Percentiles rank a stretch among this genome's conserved stretches.
Evolutionary conservation across 2,329 filamentous ascomycete species (phyloP).

Genomic region (Fusarium chaquense): DNA sequence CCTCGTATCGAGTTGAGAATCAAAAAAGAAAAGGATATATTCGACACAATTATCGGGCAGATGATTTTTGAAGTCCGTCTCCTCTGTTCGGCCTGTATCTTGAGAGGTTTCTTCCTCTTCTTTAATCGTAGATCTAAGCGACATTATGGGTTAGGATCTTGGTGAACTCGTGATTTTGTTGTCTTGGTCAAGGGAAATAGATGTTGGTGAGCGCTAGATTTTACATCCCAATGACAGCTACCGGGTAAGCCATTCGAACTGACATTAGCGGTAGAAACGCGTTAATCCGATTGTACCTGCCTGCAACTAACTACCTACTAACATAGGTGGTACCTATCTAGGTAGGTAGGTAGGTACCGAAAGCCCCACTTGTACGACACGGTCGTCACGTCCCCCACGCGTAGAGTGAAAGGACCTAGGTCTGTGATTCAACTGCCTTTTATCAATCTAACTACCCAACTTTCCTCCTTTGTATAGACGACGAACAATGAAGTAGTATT

Average conservation of each 20-base stretch:
- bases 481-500: neutral
- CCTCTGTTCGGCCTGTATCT: neutral
- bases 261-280: neutral
- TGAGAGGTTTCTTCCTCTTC: neutral
- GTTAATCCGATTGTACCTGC: constrained; percentile 23
- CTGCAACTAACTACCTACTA: too few relatives aligned
- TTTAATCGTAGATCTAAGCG: constrained; percentile 10
- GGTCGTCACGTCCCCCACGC: constrained; percentile 40
- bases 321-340: too few relatives aligned
- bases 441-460: neutral
- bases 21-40: constrained; percentile 81
- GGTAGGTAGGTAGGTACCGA: too few relatives aligned
- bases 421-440: neutral
- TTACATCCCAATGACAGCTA: constrained; percentile 3
- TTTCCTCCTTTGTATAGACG: constrained; percentile 1
- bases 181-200: constrained; percentile 1
- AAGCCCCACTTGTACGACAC: constrained; percentile 21
- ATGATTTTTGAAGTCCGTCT: constrained; percentile 27
- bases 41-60: constrained; percentile 88
- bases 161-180: neutral
- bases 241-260: constrained; percentile 24
- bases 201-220: constrained; percentile 1
- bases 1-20: constrained; percentile 64
- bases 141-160: constrained; percentile 9
- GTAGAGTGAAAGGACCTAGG: constrained; percentile 37